Base-by-base conservation (phyloP, 768 basidiomycete species). In the Roridomyces roridus region DNA sequence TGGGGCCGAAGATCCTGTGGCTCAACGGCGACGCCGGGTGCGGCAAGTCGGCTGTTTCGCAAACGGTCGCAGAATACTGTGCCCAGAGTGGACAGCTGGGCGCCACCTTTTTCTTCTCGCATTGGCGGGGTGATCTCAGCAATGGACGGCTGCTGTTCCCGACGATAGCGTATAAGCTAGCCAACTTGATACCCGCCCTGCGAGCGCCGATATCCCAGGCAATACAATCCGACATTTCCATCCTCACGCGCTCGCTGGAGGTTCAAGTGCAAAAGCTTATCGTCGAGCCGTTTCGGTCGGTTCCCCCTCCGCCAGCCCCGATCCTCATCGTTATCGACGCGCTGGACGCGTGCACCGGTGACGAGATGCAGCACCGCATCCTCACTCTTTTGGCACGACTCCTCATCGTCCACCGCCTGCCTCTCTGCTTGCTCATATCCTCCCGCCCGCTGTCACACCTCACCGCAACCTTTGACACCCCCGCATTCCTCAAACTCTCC, bases 231-330 rank as follows among this genome's bases (percentile, higher is more conserved):
- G 66, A 72, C 31, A 56, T 53, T n/a, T 67, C 67, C 39, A 56
- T 72, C 6, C 65, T 71, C 1, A 46, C 58, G 37, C 67, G 70
- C 29, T 67, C 69, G 6, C 65, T 70, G 17, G 69, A 67, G 31
- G 67, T 68, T 35, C 71, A 72, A 21, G 61, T 69, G 51, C 62
- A 67, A 44, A 67, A 67, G 44, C 58, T 72, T 5, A 43, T 72
- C 10, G 21, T 63, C 12, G 62, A 59, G 9, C 68, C 70, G 14
- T 51, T 67, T 20, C 55, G 47, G 5, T 54, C 46, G 5, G 55
- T 54, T 12, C 53, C n/a, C 1, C 65, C 62, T 35, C 43, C 49
- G 0, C 56, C 52, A 0, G 36, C 42, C 3, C 51, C 60, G 18
- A 65, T 65, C 0, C 36, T 68, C 9, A 42, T 72, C 5, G 60